Evolutionary conservation across 2,329 filamentous ascomycete genomes (phyloP), one percentile per base, ranked within the genome.

Genomic region (Arthrobotrys entomopaga): DNA sequence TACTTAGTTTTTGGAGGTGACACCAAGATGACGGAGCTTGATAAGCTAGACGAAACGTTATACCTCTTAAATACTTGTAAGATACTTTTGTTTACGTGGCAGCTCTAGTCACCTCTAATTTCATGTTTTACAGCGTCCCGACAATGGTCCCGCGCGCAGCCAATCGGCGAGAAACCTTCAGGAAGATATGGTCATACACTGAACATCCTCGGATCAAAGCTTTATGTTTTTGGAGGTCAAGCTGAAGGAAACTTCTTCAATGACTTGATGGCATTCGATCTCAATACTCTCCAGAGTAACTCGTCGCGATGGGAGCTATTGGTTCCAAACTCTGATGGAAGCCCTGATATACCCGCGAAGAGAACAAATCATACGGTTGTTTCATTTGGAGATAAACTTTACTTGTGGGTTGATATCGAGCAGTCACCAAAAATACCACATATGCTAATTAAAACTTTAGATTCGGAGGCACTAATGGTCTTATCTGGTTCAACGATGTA

Each of bases 231-330:
- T 80, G 95, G 95, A 80, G 95, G 95, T 58, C 95, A 99, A 80
- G 94, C 98, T 0, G 95, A 99, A 81, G 95, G 94, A 3, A 93
- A 90, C 80, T 99, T 99, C 80, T 98, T 99, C 88, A 99, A 99
- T 79, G 95, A 99, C 79, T 84, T 99, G 15, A 88, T 96, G 34
- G 93, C 93, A 8, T 99, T 99, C 79, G 96, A 99, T 80, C 83
- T 99, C 61, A 99, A 99, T 80, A 92, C 95, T 71, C 84, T 99
- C 15, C 95, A 98, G 81, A 92, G 91, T 81, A 89, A 93, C 10
- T 89, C 90, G 65, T 98, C 97, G 80, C 89, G 91, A 77, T 99
- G 95, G 95, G 95, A 99, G 78, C 88, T 97, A 76, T 85, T 99
- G n/a, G 87, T 96, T 24, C 93, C 91, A 79, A 89, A 86, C 49